phyloP scores from a whole-genome alignment of 441 rosid species.

The Gossypium trilobum region DNA sequence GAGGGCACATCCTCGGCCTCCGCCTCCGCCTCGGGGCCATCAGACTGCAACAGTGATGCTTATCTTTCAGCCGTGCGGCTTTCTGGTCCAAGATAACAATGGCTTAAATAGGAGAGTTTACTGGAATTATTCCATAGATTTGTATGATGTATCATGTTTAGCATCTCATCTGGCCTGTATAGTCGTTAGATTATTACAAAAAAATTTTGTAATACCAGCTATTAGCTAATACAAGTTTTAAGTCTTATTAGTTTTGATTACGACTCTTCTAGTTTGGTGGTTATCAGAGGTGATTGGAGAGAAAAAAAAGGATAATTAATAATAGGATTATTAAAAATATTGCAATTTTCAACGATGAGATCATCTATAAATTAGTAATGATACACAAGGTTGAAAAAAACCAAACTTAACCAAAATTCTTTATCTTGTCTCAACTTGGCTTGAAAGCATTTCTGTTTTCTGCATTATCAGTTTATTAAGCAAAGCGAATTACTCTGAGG shows the following conservation, averaged over 20 bases:
- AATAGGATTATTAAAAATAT: not conserved
- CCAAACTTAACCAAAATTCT: too few species aligned
- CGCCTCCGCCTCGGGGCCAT: constrained; percentile 24
- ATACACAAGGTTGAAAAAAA: too few species aligned
- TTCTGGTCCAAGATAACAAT: constrained; percentile 79
- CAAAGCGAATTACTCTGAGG: constrained; percentile 7
- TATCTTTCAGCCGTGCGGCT: constrained; percentile 68
- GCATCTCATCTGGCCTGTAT: constrained; percentile 11
- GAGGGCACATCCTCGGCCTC: constrained; percentile 67
- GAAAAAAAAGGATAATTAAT: not conserved
- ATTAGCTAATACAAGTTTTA: not conserved
- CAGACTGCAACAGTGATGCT: constrained; percentile 60
- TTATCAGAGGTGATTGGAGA: not conserved
- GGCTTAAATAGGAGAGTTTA: not conserved
- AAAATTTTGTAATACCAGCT: not conserved
- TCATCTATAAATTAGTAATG: too few species aligned
- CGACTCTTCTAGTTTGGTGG: not conserved
- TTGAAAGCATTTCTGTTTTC: constrained; percentile 13
- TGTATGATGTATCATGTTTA: constrained; percentile 6
- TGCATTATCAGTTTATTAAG: not conserved
- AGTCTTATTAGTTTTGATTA: not conserved
- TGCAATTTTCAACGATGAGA: too few species aligned
- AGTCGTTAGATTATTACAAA: constrained; percentile 3
- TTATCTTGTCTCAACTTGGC: too few species aligned
- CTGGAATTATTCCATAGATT: constrained; percentile 15